These are phyloP conservation scores for Stachybotrys echinatus DNA, from an alignment of 2,329 filamentous ascomycete species.

Conservation along the genomic window DNA sequence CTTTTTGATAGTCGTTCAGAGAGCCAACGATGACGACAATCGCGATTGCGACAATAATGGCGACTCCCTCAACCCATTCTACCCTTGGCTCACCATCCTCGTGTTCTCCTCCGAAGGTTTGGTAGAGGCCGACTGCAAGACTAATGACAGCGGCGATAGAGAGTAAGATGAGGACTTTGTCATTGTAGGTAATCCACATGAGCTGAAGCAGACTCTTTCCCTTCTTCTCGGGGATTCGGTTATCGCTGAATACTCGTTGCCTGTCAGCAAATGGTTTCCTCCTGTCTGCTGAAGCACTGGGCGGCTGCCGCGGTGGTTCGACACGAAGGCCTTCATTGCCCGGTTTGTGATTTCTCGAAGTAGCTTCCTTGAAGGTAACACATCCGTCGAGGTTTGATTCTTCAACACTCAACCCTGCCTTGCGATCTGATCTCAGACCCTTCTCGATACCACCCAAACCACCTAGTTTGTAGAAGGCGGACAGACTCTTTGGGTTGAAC, in stretches of 20 bases:
- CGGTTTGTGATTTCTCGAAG: constrained; percentile 29
- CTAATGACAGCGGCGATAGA: constrained; percentile 68
- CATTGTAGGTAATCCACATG: constrained; percentile 80
- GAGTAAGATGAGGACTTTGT: constrained; percentile 72
- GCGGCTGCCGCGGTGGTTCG: constrained; percentile 3
- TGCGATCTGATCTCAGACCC: constrained; percentile 68
- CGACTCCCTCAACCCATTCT: constrained; percentile 78
- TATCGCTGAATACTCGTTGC: constrained; percentile 66
- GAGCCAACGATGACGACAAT: constrained; percentile 75
- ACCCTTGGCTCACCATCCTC: constrained; percentile 46
- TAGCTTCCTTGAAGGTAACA: constrained; percentile 69
- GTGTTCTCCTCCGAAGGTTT: constrained; percentile 61
- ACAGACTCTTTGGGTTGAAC: constrained; percentile 81
- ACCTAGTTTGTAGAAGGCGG: constrained; percentile 76
- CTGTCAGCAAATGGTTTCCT: constrained; percentile 51
- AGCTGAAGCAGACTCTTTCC: constrained; percentile 67
- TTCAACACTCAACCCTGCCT: constrained; percentile 70
- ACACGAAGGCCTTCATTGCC: constrained; percentile 20
- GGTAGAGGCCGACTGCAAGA: constrained; percentile 69
- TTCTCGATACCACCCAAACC: constrained; percentile 74
- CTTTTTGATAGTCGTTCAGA: constrained; percentile 75
- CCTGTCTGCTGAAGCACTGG: constrained; percentile 7
- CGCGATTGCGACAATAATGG: constrained; percentile 73
- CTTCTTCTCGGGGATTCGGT: constrained; percentile 68
- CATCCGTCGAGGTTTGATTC: constrained; percentile 61